These are phyloP conservation scores for Dioszegia aurantiaca DNA, from an alignment of 768 basidiomycete species.

Conservation along the genomic window DNA sequence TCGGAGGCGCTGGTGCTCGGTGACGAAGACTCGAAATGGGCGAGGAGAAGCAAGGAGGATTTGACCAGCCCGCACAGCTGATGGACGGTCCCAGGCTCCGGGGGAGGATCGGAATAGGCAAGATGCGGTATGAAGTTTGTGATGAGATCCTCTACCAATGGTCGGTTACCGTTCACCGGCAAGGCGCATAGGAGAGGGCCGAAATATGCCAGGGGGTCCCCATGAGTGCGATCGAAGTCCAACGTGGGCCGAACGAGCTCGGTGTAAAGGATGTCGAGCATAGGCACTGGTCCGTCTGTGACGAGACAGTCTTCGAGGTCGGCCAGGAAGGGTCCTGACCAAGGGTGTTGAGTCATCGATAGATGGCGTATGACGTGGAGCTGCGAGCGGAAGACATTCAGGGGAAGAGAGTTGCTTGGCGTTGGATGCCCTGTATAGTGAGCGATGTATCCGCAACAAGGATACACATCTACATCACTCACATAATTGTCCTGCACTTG, in stretches of 20 bases:
- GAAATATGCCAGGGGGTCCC: slow-evolving; percentile 13
- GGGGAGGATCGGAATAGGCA: neutral
- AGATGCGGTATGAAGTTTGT: neutral
- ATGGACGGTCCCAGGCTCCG: neutral
- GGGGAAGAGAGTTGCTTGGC: neutral
- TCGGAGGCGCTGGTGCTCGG: neutral
- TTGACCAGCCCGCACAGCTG: slow-evolving; percentile 1
- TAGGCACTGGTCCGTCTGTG: neutral
- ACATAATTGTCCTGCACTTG: neutral
- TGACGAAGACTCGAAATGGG: neutral
- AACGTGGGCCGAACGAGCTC: slow-evolving; percentile 8
- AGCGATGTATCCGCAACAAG: neutral
- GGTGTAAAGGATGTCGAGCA: slow-evolving; percentile 2
- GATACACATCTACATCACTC: neutral
- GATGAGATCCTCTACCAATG: slow-evolving; percentile 6
- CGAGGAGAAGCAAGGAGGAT: neutral
- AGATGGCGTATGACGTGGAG: slow-evolving; percentile 17
- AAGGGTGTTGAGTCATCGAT: slow-evolving; percentile 11
- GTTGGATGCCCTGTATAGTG: neutral
- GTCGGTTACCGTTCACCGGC: neutral
- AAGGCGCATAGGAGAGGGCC: neutral
- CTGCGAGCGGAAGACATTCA: slow-evolving; percentile 14
- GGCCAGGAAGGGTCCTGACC: slow-evolving; percentile 11
- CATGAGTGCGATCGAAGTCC: slow-evolving; percentile 13
- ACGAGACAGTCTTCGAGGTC: slow-evolving; percentile 7